These are phyloP conservation scores for Rhipidocladum racemiflorum DNA, from an alignment of 176 grass and related monocot species.

Conservation along the genomic window DNA sequence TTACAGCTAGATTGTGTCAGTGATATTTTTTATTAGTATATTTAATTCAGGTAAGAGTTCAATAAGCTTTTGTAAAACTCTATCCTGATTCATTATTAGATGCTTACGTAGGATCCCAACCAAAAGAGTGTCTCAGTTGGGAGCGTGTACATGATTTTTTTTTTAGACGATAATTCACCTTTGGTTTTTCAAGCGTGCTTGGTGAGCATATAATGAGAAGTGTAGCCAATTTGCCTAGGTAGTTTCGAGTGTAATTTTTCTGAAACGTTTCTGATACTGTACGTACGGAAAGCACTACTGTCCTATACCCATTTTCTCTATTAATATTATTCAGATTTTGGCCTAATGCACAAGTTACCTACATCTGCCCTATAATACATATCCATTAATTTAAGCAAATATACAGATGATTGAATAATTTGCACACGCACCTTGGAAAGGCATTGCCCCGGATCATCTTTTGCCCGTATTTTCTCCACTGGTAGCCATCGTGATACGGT, in stretches of 20 bases:
- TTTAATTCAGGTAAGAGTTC: conserved; percentile 2
- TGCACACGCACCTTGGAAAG: conserved; percentile 46
- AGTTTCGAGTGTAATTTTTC: not conserved
- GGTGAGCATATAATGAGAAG: not conserved
- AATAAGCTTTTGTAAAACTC: not conserved
- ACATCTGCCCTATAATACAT: not conserved
- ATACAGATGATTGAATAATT: not conserved
- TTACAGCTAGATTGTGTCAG: not conserved
- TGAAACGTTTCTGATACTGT: not conserved
- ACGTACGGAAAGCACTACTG: not conserved
- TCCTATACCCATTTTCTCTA: not conserved
- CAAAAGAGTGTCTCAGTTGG: not conserved
- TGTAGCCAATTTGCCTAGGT: not conserved
- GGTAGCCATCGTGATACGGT: conserved; percentile 55
- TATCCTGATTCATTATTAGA: not conserved
- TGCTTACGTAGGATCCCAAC: not conserved
- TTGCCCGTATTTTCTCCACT: conserved; percentile 60
- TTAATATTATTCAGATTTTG: not conserved
- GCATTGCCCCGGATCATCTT: conserved; percentile 44
- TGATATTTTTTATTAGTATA: not conserved
- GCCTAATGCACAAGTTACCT: not conserved
- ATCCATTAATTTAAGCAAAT: not conserved
- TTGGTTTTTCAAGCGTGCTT: not conserved
- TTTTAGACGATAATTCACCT: not conserved
- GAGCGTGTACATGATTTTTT: not conserved